Evolutionary conservation across 352 stramenopile genomes (phyloP), one percentile per base, ranked within the genome.

Genomic region (Pythium periplocum): DNA sequence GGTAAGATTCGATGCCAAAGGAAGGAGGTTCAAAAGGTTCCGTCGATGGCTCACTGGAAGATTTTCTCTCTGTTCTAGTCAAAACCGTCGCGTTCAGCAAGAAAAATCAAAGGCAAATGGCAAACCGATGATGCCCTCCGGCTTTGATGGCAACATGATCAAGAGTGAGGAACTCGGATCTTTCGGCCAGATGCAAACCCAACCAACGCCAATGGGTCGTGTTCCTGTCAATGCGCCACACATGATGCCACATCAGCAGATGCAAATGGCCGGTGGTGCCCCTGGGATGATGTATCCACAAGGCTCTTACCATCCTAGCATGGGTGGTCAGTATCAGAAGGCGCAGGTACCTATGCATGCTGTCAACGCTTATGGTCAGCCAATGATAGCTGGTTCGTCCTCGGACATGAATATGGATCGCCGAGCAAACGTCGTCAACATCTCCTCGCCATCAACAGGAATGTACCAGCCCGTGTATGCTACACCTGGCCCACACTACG

Each of bases 101-200:
- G 17, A 26, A 26, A 26, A 26, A 26, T 26, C 17, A 26, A 26
- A 26, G 17, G 38, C 33, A 17, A 42, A 45, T 4, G 30, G 32
- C 38, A 64, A 55, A 40, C 44, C 49, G 17, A 65, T 56, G n/a
- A 66, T 74, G 54, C 45, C 64, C 75, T 35, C 48, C 0, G 61
- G 58, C 3, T 88, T 88, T 59, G 62, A 69, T 3, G 65, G 64
- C 4, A 62, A 61, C 2, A 73, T 88, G 62, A 64, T 88, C 48
- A 88, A 88, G 55, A 86, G 73, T 56, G 78, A 88, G 51, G 75
- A 88, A 51, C 69, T 88, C 0, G 61, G 66, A 2, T 58, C 71
- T 8, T 88, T 84, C 52, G 72, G 69, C 1, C 43, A 53, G 0
- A 83, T 88, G 69, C 68, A 71, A 39, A 62, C 56, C 12, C 56